Evolutionary conservation across 2,329 filamentous ascomycete genomes (phyloP).

Genomic region (Penicillium corylophilum): DNA sequence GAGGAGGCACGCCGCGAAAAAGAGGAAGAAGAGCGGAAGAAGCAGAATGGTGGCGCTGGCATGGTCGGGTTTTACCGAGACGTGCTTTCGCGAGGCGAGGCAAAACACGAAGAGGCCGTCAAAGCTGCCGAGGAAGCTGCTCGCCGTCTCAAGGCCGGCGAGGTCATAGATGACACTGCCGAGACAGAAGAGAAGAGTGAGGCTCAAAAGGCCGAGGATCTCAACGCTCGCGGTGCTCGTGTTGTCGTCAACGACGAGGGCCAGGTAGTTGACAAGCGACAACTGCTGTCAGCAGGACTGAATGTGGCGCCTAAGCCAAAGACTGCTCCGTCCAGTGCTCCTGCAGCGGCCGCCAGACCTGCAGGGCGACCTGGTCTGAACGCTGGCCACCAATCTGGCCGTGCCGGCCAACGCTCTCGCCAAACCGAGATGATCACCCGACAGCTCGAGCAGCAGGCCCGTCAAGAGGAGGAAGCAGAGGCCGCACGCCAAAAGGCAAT

Average conservation of each 20-base stretch:
- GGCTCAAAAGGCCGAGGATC: conserved; percentile 55
- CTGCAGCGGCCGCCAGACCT: conserved; percentile 20
- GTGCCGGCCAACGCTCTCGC: conserved; percentile 50
- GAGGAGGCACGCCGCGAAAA: conserved; percentile 57
- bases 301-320: conserved; percentile 60
- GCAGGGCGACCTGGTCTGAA: conserved; percentile 21
- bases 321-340: conserved; percentile 18
- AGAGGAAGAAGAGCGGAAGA: conserved; percentile 52
- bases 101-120: conserved; percentile 56
- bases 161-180: conserved; percentile 28
- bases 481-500: conserved; percentile 53
- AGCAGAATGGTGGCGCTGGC: conserved; percentile 49
- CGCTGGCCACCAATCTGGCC: conserved; percentile 37
- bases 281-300: conserved; percentile 60
- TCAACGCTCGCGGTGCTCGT: conserved; percentile 52
- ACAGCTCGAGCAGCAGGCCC: conserved; percentile 58
- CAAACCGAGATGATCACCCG: conserved; percentile 61
- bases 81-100: conserved; percentile 59
- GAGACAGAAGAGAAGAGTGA: conserved; percentile 45
- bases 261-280: conserved; percentile 63
- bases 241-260: conserved; percentile 64
- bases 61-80: conserved; percentile 63
- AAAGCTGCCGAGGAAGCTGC: conserved; percentile 52
- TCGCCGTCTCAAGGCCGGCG: conserved; percentile 36
- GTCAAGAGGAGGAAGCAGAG: conserved; percentile 58